Evolutionary conservation across 164 flowering plant genomes (phyloP), one percentile per base, ranked within the genome.

Genomic region (Stephania yunnanensis): DNA sequence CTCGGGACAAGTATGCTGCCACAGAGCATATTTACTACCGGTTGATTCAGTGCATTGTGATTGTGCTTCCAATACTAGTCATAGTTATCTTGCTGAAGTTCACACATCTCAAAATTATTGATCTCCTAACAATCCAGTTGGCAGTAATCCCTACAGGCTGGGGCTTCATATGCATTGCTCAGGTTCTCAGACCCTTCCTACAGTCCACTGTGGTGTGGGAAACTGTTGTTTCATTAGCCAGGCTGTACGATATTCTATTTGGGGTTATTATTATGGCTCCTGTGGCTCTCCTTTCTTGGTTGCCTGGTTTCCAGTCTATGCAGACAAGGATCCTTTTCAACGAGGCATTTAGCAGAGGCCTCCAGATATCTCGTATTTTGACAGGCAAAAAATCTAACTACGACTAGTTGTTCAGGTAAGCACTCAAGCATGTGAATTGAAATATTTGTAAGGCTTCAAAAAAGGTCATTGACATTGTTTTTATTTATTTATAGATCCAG

Each of bases 101-200:
- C 83, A 88, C 98, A 15, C 2, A 8, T 0, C 84, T 93, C n/a
- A 67, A 70, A 45, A 12, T 88, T 63, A 11, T 83, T 45, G 99
- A 95, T 82, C 78, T 93, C 52, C 73, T 92, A 67, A 84, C 84
- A 15, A 87, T 98, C 74, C 73, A 85, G 67, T 52, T 95, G 89
- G 99, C 96, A 6, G 88, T 95, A 74, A 85, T 95, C 7, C 99
- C 99, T 1, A 92, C 99, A 0, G 99, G 98, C 3, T 95, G 99
- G 99, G 99, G 98, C 42, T 66, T 93, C 7, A 86, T 92, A 74
- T 88, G 71, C 9, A 93, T 95, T 75, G 97, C 97, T 1, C 97
- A 82, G 76, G 95, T 92, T 5, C 83, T 93, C 46, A 85, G 90
- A 69, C 94, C 97, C 7, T 93, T 95, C 79, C 75, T 95, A 76